Conservation (phyloP, 1,284 basidiomycete genomes). For the Puccinia hordei region DNA sequence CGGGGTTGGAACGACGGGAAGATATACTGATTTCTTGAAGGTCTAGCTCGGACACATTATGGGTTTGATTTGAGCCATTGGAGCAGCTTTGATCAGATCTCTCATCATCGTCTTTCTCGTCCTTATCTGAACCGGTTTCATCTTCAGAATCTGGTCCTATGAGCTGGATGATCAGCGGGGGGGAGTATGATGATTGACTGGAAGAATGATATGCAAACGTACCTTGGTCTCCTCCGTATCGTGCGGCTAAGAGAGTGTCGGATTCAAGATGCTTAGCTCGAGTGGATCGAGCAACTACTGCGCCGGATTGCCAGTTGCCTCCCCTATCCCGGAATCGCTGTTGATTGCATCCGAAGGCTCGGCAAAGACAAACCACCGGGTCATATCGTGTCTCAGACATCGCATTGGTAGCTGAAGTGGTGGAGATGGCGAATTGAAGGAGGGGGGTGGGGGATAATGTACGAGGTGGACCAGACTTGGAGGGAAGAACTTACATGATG, state of each 20-base stretch:
- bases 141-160: background rate
- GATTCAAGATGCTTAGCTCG: background rate
- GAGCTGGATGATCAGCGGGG: too few species aligned
- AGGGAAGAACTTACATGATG: too few species aligned
- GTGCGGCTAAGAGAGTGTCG: background rate
- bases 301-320: slow-evolving; percentile 13
- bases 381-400: slow-evolving; percentile 6
- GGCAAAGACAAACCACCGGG: slow-evolving; percentile 26
- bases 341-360: slow-evolving; percentile 1
- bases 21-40: background rate
- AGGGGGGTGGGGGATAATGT: too few species aligned
- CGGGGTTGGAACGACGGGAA: background rate
- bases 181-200: too few species aligned
- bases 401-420: background rate
- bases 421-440: background rate
- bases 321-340: slow-evolving; percentile 3
- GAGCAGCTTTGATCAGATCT: background rate
- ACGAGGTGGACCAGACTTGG: too few species aligned
- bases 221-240: slow-evolving; percentile 2
- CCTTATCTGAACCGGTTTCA: background rate
- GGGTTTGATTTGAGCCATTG: background rate
- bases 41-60: background rate
- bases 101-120: too few species aligned
- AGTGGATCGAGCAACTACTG: background rate
- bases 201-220: background rate